Evolutionary conservation across 1,139 yeast species (phyloP).

Genomic region (Starmera stellimalicola): DNA sequence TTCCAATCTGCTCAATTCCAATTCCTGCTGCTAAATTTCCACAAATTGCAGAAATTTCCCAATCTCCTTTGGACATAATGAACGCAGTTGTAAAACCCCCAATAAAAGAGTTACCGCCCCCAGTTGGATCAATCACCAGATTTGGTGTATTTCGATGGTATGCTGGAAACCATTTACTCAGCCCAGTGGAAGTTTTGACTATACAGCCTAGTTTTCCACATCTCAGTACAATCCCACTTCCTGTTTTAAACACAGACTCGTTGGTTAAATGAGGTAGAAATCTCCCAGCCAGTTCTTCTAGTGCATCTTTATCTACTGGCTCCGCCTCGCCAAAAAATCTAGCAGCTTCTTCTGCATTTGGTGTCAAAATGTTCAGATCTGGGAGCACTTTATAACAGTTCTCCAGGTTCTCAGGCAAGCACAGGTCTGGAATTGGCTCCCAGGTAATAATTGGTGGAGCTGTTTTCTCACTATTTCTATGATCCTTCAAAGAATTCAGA

Average conservation of each 20-base stretch:
- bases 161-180: constrained; percentile 50
- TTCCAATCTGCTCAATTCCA: constrained; percentile 69
- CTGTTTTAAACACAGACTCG: constrained; percentile 16
- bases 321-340: constrained; percentile 38
- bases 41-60: constrained; percentile 48
- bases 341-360: constrained; percentile 80
- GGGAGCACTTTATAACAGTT: constrained; percentile 34
- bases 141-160: constrained; percentile 36
- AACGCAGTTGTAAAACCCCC: constrained; percentile 71
- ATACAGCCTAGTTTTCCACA: constrained; percentile 67
- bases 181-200: constrained; percentile 19
- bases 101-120: constrained; percentile 86
- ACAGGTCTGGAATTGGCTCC: constrained; percentile 83
- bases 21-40: constrained; percentile 77
- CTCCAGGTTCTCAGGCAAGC: constrained; percentile 39
- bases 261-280: constrained; percentile 33
- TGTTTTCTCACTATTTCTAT: constrained; percentile 10
- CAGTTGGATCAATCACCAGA: constrained; percentile 75
- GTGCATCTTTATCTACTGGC: constrained; percentile 28
- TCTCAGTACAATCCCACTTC: constrained; percentile 49
- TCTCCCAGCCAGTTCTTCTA: constrained; percentile 33
- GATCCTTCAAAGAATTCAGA: constrained; percentile 24
- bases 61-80: constrained; percentile 35
- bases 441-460: constrained; percentile 44
- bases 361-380: constrained; percentile 56